Base-by-base conservation (phyloP, 805 yeast genomes). In the Cephaloascus albidus region DNA sequence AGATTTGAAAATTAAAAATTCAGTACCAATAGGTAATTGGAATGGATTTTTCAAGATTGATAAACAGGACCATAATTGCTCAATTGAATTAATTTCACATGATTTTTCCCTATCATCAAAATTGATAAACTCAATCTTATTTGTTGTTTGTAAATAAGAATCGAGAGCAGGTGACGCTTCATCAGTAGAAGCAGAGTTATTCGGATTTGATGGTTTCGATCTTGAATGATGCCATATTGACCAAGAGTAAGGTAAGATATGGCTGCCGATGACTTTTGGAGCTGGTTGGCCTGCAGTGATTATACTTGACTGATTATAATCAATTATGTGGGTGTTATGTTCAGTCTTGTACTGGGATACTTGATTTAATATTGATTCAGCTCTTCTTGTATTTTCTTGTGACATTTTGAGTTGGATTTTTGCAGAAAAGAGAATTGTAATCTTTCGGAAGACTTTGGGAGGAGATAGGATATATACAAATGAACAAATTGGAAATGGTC, bases 1-100 rank as follows among this genome's bases (percentile, higher is more conserved):
- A 26, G 68, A 59, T 46, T 76, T 76, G 58, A 79, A 79, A 8
- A 79, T 54, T 43, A 76, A 72, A 40, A 72, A 62, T 51, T 78
- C 82, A 19, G 76, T 63, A 17, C 76, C 77, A 36, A 56, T 53
- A 16, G 61, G 56, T 41, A 72, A 54, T 32, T 63, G 65, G 37
- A 53, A 53, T 1, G 71, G 54, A 32, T 54, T 56, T 45, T 65
- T 68, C 41, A 76, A 48, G 20, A 56, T 54, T 8, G 65, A 43
- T 30, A 73, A 46, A 28, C 68, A 52, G 45, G 60, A 48, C 78
- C 78, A 75, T 57, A 75, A 56, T 49, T 76, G 78, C 50, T 76
- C 81, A 20, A 75, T 50, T 3, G 76, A 57, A 14, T 65, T 74
- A 38, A 75, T 66, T 15, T 42, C 43, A 10, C 40, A 1, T 54